phyloP scores from a whole-genome alignment of 2,329 filamentous ascomycete genomes.

The Colletotrichum tropicicola region DNA sequence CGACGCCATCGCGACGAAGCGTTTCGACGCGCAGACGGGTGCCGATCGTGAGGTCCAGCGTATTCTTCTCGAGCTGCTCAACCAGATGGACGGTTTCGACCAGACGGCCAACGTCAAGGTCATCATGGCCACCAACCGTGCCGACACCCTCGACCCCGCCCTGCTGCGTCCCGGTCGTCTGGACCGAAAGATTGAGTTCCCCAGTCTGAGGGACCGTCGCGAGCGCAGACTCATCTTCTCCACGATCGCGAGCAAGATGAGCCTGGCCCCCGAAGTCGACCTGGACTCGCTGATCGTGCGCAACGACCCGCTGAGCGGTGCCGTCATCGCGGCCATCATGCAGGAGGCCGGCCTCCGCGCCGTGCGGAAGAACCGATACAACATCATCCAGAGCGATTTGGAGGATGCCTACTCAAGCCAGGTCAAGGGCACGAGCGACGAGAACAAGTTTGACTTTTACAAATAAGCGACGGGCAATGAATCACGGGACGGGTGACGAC shows the following conservation, averaged over 20 bases:
- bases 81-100: slow-evolving; percentile 99
- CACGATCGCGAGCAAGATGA: slow-evolving; percentile 98
- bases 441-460: slow-evolving; percentile 91
- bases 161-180: slow-evolving; percentile 93
- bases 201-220: slow-evolving; percentile 89
- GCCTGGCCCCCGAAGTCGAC: slow-evolving; percentile 93
- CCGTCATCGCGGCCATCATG: slow-evolving; percentile 98
- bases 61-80: slow-evolving; percentile 95
- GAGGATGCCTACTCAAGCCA: slow-evolving; percentile 98
- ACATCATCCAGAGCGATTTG: slow-evolving; percentile 96
- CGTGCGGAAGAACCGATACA: slow-evolving; percentile 97
- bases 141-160: slow-evolving; percentile 95
- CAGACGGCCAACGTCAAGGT: slow-evolving; percentile 99
- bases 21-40: slow-evolving; percentile 98
- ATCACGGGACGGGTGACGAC: background rate
- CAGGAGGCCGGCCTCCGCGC: slow-evolving; percentile 95
- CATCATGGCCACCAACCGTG: slow-evolving; percentile 99
- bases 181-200: slow-evolving; percentile 99
- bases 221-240: slow-evolving; percentile 96
- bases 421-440: slow-evolving; percentile 80
- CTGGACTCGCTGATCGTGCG: slow-evolving; percentile 95
- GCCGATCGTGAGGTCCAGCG: slow-evolving; percentile 98
- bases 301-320: slow-evolving; percentile 94
- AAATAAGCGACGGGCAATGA: slow-evolving; percentile 60
- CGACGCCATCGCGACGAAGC: slow-evolving; percentile 98